Evolutionary conservation across 306 rosid genomes (phyloP).

Genomic region (Hippophae rhamnoides): DNA sequence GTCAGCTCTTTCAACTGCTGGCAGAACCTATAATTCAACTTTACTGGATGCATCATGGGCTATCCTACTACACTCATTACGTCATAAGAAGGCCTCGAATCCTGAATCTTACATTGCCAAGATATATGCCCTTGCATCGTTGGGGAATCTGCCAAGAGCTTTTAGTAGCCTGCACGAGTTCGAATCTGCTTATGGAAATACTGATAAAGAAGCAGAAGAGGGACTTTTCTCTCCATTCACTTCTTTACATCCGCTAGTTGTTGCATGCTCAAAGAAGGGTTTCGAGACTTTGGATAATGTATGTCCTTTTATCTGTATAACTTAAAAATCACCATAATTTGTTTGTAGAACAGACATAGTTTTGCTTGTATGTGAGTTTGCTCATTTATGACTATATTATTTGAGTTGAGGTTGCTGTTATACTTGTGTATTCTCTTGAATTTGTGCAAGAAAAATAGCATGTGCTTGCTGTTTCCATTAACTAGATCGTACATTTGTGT

Average conservation of each 20-base stretch:
- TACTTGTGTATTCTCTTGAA: too few relatives aligned
- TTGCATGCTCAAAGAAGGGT: conserved; percentile 81
- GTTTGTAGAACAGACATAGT: too few relatives aligned
- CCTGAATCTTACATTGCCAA: conserved; percentile 75
- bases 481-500: background rate
- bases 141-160: conserved; percentile 74
- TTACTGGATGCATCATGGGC: conserved; percentile 82
- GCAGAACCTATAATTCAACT: conserved; percentile 57
- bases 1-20: conserved; percentile 67
- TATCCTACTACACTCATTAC: conserved; percentile 66
- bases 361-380: too few relatives aligned
- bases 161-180: conserved; percentile 59
- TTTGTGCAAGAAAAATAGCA: background rate
- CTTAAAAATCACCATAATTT: background rate
- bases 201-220: conserved; percentile 42
- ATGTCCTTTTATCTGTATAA: conserved; percentile 24
- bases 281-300: conserved; percentile 90
- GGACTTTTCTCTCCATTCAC: conserved; percentile 87
- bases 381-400: too few relatives aligned
- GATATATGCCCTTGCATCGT: conserved; percentile 72
- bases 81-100: conserved; percentile 66
- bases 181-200: conserved; percentile 55
- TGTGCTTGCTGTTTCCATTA: background rate
- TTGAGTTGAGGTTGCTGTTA: too few relatives aligned
- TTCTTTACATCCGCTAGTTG: conserved; percentile 70